A percentile compares a stretch with the other conserved stretches of the same genome.
Evolutionary conservation across 169 alveolate genomes (phyloP).

Genomic region (Plasmodium inui): DNA sequence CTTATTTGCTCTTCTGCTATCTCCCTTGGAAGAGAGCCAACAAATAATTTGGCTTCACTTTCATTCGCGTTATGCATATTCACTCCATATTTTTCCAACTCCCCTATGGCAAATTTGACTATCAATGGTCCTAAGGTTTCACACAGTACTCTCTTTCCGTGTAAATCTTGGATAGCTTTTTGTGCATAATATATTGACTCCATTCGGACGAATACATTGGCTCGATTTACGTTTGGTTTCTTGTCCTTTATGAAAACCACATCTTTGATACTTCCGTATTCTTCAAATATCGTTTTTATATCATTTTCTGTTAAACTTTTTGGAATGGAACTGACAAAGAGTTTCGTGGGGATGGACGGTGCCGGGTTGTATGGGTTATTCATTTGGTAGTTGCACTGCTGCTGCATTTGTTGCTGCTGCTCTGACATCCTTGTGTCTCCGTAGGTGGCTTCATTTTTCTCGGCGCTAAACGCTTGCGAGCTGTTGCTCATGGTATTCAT

Average conservation of each 20-base stretch:
- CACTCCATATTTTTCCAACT: conserved; percentile 88
- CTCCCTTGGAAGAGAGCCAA: conserved; percentile 90
- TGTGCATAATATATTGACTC: conserved; percentile 91
- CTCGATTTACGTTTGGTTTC: conserved; percentile 86
- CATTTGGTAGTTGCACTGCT: conserved; percentile 37
- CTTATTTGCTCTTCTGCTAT: conserved; percentile 87
- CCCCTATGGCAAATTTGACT: conserved; percentile 92
- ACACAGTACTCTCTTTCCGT: conserved; percentile 84
- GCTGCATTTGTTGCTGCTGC: conserved; percentile 22
- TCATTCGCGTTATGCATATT: conserved; percentile 85
- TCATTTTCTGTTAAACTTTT: conserved; percentile 87
- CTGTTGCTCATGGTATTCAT: conserved; percentile 31
- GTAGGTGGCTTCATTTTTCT: conserved; percentile 30
- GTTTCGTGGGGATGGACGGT: conserved; percentile 90
- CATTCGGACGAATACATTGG: conserved; percentile 88
- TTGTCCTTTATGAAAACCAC: conserved; percentile 88
- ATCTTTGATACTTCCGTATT: conserved; percentile 89
- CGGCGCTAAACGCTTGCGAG: conserved; percentile 33
- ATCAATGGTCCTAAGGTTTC: conserved; percentile 88
- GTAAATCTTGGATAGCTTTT: conserved; percentile 89
- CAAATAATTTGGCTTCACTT: conserved; percentile 91
- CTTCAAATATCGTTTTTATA: conserved; percentile 85
- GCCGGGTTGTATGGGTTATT: conserved; percentile 89
- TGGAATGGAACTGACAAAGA: conserved; percentile 92
- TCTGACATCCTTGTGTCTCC: conserved; percentile 42